Evolutionary conservation across 306 rosid species (phyloP).

Genomic region (Abrus precatorius): DNA sequence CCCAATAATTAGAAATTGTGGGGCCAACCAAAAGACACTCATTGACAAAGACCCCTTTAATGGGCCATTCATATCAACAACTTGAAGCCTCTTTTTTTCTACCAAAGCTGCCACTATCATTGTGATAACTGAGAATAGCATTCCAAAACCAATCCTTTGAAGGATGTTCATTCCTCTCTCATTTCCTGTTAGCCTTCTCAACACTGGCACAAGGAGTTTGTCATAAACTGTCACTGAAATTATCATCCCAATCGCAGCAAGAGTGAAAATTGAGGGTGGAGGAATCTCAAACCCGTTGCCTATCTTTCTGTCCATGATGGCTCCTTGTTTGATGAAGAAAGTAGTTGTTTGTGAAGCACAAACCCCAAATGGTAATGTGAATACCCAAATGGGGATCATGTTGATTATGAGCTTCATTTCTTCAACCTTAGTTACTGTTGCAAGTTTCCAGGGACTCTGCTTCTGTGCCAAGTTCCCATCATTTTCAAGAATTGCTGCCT

Average conservation of each 20-base stretch:
- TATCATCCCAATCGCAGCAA: conserved; percentile 80
- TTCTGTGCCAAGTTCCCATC: conserved; percentile 49
- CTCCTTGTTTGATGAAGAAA: conserved; percentile 84
- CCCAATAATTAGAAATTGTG: conserved; percentile 79
- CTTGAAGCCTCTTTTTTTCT: conserved; percentile 65
- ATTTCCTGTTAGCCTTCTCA: conserved; percentile 69
- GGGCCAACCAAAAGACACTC: conserved; percentile 91
- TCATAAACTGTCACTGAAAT: conserved; percentile 72
- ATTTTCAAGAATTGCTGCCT: conserved; percentile 77
- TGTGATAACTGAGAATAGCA: conserved; percentile 62
- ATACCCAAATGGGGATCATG: conserved; percentile 89
- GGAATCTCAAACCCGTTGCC: conserved; percentile 66
- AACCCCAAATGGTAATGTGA: conserved; percentile 76
- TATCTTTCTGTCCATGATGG: conserved; percentile 57
- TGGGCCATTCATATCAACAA: conserved; percentile 50
- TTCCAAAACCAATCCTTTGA: conserved; percentile 86
- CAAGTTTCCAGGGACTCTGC: conserved; percentile 72
- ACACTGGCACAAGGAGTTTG: conserved; percentile 68
- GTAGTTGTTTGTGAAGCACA: conserved; percentile 77
- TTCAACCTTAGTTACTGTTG: conserved; percentile 82
- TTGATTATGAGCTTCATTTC: conserved; percentile 87
- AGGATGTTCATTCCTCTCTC: conserved; percentile 92
- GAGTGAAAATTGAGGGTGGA: conserved; percentile 72
- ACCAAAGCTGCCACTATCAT: conserved; percentile 78
- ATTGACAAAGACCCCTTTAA: conserved; percentile 56